Conservation (phyloP, 129 eudicot genomes). For the Dittrichia graveolens region DNA sequence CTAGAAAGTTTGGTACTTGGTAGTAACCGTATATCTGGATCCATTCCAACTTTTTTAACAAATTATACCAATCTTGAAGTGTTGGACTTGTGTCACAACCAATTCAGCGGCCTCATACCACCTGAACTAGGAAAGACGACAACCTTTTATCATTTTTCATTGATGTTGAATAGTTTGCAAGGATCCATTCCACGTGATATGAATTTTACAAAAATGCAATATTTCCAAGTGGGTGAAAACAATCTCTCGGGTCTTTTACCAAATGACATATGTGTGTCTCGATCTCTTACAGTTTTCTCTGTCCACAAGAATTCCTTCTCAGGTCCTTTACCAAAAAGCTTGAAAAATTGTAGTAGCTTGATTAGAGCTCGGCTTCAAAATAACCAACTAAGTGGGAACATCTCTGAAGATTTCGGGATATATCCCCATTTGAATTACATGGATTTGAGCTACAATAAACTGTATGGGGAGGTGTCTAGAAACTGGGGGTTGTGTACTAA, state of each 20-base stretch:
- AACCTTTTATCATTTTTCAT: background rate
- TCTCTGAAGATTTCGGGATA: slow-evolving; percentile 39
- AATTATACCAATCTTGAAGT: slow-evolving; percentile 10
- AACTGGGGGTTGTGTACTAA: slow-evolving; percentile 37
- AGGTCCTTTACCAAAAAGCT: slow-evolving; percentile 46
- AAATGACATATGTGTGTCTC: slow-evolving; percentile 24
- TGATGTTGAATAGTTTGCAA: slow-evolving; percentile 25
- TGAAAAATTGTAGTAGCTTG: slow-evolving; percentile 43
- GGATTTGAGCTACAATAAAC: slow-evolving; percentile 31
- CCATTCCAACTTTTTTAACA: slow-evolving; percentile 4
- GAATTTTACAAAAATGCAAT: slow-evolving; percentile 27
- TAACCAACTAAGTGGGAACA: slow-evolving; percentile 41
- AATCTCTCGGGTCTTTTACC: slow-evolving; percentile 35
- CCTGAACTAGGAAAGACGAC: slow-evolving; percentile 22
- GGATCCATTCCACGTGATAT: slow-evolving; percentile 30
- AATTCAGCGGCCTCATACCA: slow-evolving; percentile 29
- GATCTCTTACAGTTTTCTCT: background rate
- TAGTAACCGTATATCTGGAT: slow-evolving; percentile 3
- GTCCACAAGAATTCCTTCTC: slow-evolving; percentile 20
- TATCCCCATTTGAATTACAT: slow-evolving; percentile 40
- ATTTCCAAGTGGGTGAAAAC: background rate
- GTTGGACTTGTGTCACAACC: background rate
- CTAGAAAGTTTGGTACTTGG: background rate
- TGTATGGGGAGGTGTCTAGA: slow-evolving; percentile 42
- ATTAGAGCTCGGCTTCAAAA: slow-evolving; percentile 16